A percentile compares a stretch with the other conserved stretches of the same genome.
Evolutionary conservation across 768 basidiomycete genomes (phyloP).

Genomic region (Sarcomyxa edulis): DNA sequence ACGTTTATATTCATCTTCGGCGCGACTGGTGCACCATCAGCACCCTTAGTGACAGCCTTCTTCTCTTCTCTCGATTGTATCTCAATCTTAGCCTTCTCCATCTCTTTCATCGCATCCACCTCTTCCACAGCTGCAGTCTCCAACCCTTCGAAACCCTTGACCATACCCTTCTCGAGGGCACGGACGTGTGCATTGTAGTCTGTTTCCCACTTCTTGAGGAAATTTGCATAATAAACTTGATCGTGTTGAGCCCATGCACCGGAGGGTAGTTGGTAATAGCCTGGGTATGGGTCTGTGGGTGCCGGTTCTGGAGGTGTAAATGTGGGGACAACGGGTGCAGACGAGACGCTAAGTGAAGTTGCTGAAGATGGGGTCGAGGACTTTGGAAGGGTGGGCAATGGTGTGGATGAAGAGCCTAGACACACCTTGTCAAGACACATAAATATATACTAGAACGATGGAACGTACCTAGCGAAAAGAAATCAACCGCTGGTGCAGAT

Average conservation of each 20-base stretch:
- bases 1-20: constrained; percentile 86
- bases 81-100: constrained; percentile 73
- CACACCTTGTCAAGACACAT: constrained; percentile 5
- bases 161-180: constrained; percentile 61
- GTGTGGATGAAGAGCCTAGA: constrained; percentile 18
- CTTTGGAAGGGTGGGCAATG: constrained; percentile 5
- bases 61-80: constrained; percentile 70
- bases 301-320: constrained; percentile 74
- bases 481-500: constrained; percentile 43
- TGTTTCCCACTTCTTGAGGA: constrained; percentile 66
- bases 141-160: constrained; percentile 66
- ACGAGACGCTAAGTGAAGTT: constrained; percentile 38
- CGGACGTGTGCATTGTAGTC: constrained; percentile 71
- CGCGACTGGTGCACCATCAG: constrained; percentile 45
- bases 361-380: constrained; percentile 17
- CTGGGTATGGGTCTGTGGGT: constrained; percentile 73
- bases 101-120: constrained; percentile 66
- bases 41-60: constrained; percentile 69
- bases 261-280: constrained; percentile 81
- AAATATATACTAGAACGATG: neutral
- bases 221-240: constrained; percentile 58
- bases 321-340: constrained; percentile 64
- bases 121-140: constrained; percentile 49
- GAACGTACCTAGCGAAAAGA: constrained; percentile 61
- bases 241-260: constrained; percentile 79